phyloP scores from a whole-genome alignment of 1,139 yeast species.

The Candida freyschussii region DNA sequence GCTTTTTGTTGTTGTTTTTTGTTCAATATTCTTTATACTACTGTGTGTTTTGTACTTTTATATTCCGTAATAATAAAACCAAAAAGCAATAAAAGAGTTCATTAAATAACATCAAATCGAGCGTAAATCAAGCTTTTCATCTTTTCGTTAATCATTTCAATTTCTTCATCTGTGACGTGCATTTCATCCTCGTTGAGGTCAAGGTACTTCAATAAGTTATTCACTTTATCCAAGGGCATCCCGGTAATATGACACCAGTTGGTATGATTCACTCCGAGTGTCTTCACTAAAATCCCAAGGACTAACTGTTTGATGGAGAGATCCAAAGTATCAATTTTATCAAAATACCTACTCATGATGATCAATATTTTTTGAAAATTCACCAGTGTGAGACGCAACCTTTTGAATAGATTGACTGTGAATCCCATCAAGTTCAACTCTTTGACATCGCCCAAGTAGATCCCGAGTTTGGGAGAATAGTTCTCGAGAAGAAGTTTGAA shows the following conservation, averaged over 20 bases:
- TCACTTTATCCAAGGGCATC: conserved; percentile 4
- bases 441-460: conserved; percentile 1
- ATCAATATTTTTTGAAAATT: conserved; percentile 11
- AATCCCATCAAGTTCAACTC: conserved; percentile 7
- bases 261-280: conserved; percentile 5
- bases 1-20: neutral
- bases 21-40: neutral
- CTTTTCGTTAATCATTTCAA: conserved; percentile 15
- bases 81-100: conserved; percentile 2
- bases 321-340: conserved; percentile 4
- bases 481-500: conserved; percentile 9
- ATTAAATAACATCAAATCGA: conserved; percentile 14
- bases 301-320: conserved; percentile 12
- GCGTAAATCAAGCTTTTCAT: conserved; percentile 15
- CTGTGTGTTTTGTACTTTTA: neutral
- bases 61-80: neutral
- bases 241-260: conserved; percentile 13
- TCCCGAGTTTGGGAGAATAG: conserved; percentile 6
- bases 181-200: conserved; percentile 6
- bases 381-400: conserved; percentile 8
- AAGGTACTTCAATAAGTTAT: conserved; percentile 2
- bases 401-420: conserved; percentile 9
- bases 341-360: conserved; percentile 8
- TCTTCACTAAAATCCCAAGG: conserved; percentile 7
- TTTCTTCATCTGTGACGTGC: conserved; percentile 8